phyloP scores from a whole-genome alignment of 805 yeast species.

The Cyberlindnera saturnus region DNA sequence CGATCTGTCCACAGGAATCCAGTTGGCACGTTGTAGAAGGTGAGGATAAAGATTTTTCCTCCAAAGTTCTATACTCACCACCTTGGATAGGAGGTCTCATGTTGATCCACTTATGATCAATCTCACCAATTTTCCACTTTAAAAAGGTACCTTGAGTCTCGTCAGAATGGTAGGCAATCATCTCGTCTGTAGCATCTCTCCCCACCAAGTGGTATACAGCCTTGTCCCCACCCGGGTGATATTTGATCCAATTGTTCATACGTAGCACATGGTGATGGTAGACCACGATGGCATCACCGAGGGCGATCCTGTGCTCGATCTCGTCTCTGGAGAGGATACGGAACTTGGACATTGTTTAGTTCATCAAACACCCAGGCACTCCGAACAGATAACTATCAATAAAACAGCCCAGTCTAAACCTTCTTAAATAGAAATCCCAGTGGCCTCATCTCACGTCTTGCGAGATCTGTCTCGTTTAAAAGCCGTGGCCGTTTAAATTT shows the following conservation, averaged over 20 bases:
- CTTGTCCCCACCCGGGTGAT: conserved; percentile 87
- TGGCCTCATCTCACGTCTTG: too few relatives aligned
- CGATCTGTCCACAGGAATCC: too few relatives aligned
- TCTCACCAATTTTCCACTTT: conserved; percentile 60
- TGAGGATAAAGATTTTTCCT: conserved; percentile 16
- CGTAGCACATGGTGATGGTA: conserved; percentile 52
- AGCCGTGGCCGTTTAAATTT: too few relatives aligned
- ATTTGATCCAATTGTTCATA: conserved; percentile 62
- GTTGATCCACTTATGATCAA: conserved; percentile 64
- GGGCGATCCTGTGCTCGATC: conserved; percentile 53
- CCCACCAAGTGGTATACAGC: conserved; percentile 84
- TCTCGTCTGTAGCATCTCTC: conserved; percentile 86
- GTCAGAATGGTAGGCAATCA: conserved; percentile 72
- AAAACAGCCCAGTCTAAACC: too few relatives aligned
- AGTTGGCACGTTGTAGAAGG: too few relatives aligned
- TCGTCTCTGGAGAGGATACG: conserved; percentile 34
- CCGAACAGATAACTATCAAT: too few relatives aligned
- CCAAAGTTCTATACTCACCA: conserved; percentile 39
- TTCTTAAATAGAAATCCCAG: too few relatives aligned
- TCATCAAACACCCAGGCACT: too few relatives aligned
- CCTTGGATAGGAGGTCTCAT: conserved; percentile 88
- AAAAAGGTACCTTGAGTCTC: conserved; percentile 47
- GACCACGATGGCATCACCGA: conserved; percentile 67
- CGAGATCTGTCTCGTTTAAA: too few relatives aligned
- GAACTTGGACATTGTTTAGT: conserved; percentile 7